phyloP scores from a whole-genome alignment of 441 rosid species.

The Adansonia madagascariensis region DNA sequence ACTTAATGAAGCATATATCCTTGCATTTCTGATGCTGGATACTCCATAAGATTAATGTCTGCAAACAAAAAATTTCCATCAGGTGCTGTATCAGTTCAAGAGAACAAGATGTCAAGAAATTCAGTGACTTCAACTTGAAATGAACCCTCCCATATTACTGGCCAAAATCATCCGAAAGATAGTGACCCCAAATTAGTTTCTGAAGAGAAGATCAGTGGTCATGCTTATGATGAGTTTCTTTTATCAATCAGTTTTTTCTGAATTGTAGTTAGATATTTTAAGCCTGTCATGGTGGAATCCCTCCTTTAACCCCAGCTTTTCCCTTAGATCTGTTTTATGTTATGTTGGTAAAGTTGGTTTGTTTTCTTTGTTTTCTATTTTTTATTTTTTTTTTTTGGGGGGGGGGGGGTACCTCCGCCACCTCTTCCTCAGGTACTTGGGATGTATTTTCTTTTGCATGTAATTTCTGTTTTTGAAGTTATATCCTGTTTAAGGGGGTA shows the following conservation, averaged over 20 bases:
- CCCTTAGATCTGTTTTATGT: neutral
- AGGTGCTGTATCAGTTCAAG: constrained; percentile 35
- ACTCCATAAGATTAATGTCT: constrained; percentile 8
- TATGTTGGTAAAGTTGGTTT: neutral
- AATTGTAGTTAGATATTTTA: neutral
- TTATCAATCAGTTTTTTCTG: neutral
- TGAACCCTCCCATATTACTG: constrained; percentile 24
- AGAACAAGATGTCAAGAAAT: constrained; percentile 22
- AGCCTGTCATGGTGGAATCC: neutral
- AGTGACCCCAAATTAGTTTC: constrained; percentile 32
- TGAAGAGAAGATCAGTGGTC: constrained; percentile 31
- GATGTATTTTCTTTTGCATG: neutral
- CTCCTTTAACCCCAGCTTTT: neutral
- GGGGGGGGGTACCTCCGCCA: neutral
- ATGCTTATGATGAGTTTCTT: constrained; percentile 40
- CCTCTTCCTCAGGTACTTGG: neutral
- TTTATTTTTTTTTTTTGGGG: neutral
- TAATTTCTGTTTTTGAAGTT: neutral
- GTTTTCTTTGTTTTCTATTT: neutral
- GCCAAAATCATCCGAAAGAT: constrained; percentile 30
- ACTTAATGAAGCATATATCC: neutral
- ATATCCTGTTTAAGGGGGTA: neutral
- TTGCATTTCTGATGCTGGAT: neutral
- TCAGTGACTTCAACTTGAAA: constrained; percentile 33
- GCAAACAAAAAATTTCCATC: neutral